phyloP scores from a whole-genome alignment of 148 eudicot species.

The Simmondsia chinensis region DNA sequence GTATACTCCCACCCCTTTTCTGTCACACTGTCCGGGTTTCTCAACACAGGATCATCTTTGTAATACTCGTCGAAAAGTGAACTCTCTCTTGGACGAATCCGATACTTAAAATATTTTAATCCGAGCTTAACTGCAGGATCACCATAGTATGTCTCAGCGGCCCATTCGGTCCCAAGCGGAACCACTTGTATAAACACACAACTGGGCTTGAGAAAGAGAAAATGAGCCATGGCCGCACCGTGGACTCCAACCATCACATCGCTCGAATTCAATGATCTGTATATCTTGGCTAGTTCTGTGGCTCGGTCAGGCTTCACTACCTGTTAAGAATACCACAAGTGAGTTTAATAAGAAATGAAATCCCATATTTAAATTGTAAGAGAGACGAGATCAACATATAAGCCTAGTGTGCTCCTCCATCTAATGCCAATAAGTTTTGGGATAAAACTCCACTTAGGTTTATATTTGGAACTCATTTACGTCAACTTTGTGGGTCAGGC shows the following conservation, averaged over 20 bases:
- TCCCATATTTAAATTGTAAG: too few species aligned
- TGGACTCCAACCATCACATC: constrained; percentile 87
- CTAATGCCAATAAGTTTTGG: too few species aligned
- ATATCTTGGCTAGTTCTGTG: constrained; percentile 66
- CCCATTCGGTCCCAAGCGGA: constrained; percentile 87
- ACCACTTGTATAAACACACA: constrained; percentile 72
- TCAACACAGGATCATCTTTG: constrained; percentile 47
- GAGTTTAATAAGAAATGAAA: too few species aligned
- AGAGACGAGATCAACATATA: too few species aligned
- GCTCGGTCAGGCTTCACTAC: constrained; percentile 45
- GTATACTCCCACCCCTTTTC: constrained; percentile 77
- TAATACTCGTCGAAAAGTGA: constrained; percentile 63
- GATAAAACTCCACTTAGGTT: too few species aligned
- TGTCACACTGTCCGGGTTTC: constrained; percentile 48
- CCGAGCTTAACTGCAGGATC: constrained; percentile 70
- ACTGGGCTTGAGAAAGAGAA: constrained; percentile 60
- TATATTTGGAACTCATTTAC: too few species aligned
- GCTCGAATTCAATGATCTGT: constrained; percentile 49
- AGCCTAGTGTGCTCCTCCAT: too few species aligned
- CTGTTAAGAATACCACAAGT: too few species aligned
- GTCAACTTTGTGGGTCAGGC: too few species aligned
- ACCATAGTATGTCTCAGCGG: constrained; percentile 70
- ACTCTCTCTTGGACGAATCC: constrained; percentile 62
- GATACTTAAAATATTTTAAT: constrained; percentile 64
- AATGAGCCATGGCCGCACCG: constrained; percentile 89